Evolutionary conservation across 2,329 filamentous ascomycete species (phyloP), one percentile per base, ranked within the genome.

Genomic region (Lasiodiplodia citricola): DNA sequence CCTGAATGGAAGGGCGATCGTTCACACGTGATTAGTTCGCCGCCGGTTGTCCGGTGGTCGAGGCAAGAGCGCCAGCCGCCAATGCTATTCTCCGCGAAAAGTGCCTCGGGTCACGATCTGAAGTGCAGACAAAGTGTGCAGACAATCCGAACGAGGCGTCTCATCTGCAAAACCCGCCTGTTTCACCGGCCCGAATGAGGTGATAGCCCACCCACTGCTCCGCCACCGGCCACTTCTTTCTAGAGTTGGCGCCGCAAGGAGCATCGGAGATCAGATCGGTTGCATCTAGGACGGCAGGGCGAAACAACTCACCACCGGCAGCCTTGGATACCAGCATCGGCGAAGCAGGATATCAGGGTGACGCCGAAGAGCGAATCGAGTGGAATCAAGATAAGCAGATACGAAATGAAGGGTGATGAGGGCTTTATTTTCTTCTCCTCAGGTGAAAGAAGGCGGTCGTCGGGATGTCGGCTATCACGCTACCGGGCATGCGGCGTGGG

Each of bases 251-350:
- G 47, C 60, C 47, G 47, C 47, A 52, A 50, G 44, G 60, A 38
- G 60, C 51, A 64, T 64, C 60, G 60, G 60, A 64, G 60, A 64
- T 64, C 60, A 64, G 60, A 64, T 64, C 60, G 21, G n/a, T 25
- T 64, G 60, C 47, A 38, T 64, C 18, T 47, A 35, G 13, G 47
- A 52, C 51, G 18, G 58, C 44, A 63, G 16, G 58, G 44, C 58
- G 44, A 41, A 35, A 23, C 41, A 44, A 62, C 21, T 31, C 58
- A 38, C 13, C 41, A 51, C 23, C n/a, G 56, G 56, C 21, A 14
- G 37, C 37, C 37, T 47, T 64, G 44, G n/a, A 31, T 64, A 18
- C 37, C 31, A 51, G 28, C 18, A 37, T n/a, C 21, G 44, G 52
- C 23, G 60, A 35, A 13, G 41, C 16, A 8, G 21, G 60, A 54